Evolutionary conservation across 441 rosid species (phyloP).

Genomic region (Arabidopsis hybrid): DNA sequence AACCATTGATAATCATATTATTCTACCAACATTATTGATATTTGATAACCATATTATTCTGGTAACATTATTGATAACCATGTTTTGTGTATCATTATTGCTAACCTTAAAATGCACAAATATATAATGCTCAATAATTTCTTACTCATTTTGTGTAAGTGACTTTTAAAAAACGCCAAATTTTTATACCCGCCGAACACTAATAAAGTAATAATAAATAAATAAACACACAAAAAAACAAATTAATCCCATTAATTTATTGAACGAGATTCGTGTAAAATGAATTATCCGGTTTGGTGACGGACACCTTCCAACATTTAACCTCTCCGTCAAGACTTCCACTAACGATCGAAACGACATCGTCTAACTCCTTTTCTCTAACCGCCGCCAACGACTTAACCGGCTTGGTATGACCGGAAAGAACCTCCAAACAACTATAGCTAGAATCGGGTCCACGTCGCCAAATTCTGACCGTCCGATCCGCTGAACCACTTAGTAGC

Average conservation of each 20-base stretch:
- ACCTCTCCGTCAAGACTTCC: conserved; percentile 90
- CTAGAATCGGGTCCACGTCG: conserved; percentile 59
- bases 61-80: background rate
- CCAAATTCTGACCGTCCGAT: conserved; percentile 89
- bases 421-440: conserved; percentile 67
- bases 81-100: background rate
- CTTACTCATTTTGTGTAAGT: background rate
- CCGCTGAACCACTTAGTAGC: conserved; percentile 83
- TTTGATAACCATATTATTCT: background rate
- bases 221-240: background rate
- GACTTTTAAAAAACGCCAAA: conserved; percentile 41
- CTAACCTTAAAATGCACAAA: background rate
- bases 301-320: conserved; percentile 66
- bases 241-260: conserved; percentile 6
- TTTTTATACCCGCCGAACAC: background rate
- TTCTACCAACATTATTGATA: too few relatives aligned
- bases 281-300: conserved; percentile 46
- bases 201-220: too few relatives aligned
- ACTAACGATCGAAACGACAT: conserved; percentile 61
- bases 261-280: conserved; percentile 17
- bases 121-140: conserved; percentile 7
- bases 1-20: background rate
- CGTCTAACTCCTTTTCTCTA: conserved; percentile 48
- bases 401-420: conserved; percentile 75
- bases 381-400: conserved; percentile 78